A percentile compares a stretch with the other conserved stretches of the same genome.
Evolutionary conservation across 768 basidiomycete genomes (phyloP).

Genomic region (Panellus pusillus): DNA sequence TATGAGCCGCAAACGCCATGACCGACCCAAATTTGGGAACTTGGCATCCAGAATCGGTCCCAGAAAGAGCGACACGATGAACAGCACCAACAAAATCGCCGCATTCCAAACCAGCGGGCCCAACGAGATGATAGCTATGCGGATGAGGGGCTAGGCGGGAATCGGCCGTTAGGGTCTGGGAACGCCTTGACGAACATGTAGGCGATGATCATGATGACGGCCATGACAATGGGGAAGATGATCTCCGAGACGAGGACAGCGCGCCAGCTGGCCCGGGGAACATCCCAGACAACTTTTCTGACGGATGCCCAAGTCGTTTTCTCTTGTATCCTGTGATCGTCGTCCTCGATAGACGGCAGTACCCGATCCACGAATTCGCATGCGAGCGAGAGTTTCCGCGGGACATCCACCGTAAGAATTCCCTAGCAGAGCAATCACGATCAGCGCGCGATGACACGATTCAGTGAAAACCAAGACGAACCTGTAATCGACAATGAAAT

Average conservation of each 20-base stretch:
- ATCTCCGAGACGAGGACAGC: conserved; percentile 88
- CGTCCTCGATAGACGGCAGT: conserved; percentile 95
- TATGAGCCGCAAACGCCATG: conserved; percentile 89
- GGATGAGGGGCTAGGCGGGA: conserved; percentile 80
- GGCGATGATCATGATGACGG: conserved; percentile 80
- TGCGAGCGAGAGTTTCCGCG: conserved; percentile 97
- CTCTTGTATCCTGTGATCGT: conserved; percentile 99
- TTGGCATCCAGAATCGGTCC: conserved; percentile 86
- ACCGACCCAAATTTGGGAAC: conserved; percentile 87
- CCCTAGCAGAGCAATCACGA: conserved; percentile 46
- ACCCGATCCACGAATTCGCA: conserved; percentile 98
- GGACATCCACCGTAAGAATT: conserved; percentile 99
- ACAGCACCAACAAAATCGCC: conserved; percentile 79
- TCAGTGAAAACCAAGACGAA: conserved; percentile 32
- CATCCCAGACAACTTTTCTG: conserved; percentile 96
- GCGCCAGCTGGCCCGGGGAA: conserved; percentile 91
- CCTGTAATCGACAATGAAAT: conserved; percentile 96
- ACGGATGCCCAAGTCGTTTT: conserved; percentile 94
- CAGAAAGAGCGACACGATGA: conserved; percentile 88
- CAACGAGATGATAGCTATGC: conserved; percentile 89
- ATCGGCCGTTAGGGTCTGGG: conserved; percentile 57
- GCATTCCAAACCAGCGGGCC: conserved; percentile 98
- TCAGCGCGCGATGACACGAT: neutral
- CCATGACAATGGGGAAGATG: conserved; percentile 83
- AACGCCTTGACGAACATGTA: conserved; percentile 94